Percentiles rank a stretch among this genome's conserved stretches.
These are phyloP conservation scores for Pythium guiyangense DNA, from an alignment of 352 stramenopile species.

Conservation along the genomic window DNA sequence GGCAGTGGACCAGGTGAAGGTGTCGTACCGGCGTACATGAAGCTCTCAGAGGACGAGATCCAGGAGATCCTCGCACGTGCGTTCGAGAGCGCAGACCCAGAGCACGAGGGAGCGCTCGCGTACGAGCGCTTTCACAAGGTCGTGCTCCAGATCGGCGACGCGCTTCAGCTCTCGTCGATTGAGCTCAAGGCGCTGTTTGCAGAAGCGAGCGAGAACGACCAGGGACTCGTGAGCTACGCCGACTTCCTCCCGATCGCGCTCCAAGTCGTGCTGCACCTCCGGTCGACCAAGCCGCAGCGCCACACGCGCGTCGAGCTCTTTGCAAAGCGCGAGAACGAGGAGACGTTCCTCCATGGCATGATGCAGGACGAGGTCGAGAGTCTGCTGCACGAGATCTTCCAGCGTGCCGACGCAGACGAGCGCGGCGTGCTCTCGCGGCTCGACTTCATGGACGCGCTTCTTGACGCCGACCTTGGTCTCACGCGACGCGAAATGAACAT, in stretches of 20 bases:
- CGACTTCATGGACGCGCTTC: constrained; percentile 65
- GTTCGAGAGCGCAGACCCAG: constrained; percentile 40
- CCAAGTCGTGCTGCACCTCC: constrained; percentile 42
- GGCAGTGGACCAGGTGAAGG: background rate
- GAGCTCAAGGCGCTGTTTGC: constrained; percentile 59
- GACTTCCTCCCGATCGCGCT: constrained; percentile 48
- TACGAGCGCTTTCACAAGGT: constrained; percentile 47
- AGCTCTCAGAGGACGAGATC: constrained; percentile 52
- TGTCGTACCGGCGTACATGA: constrained; percentile 39
- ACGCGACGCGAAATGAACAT: constrained; percentile 72
- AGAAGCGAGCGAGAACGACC: constrained; percentile 68
- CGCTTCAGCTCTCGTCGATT: constrained; percentile 45
- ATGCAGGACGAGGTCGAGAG: constrained; percentile 81
- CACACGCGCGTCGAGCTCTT: constrained; percentile 34
- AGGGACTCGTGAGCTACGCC: constrained; percentile 39
- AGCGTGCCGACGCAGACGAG: constrained; percentile 56
- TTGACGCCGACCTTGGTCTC: constrained; percentile 65
- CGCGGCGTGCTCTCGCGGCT: constrained; percentile 33
- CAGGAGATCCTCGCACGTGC: constrained; percentile 34
- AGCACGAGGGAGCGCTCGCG: constrained; percentile 34
- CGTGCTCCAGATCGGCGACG: constrained; percentile 34
- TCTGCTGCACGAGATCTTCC: constrained; percentile 72
- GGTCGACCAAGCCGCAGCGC: constrained; percentile 40
- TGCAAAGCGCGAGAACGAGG: constrained; percentile 36
- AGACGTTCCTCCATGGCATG: constrained; percentile 71